Percentiles rank a stretch among this genome's conserved stretches.
These are phyloP conservation scores for Cladophialophora immunda DNA, from an alignment of 2,329 filamentous ascomycete genomes.

Conservation along the genomic window DNA sequence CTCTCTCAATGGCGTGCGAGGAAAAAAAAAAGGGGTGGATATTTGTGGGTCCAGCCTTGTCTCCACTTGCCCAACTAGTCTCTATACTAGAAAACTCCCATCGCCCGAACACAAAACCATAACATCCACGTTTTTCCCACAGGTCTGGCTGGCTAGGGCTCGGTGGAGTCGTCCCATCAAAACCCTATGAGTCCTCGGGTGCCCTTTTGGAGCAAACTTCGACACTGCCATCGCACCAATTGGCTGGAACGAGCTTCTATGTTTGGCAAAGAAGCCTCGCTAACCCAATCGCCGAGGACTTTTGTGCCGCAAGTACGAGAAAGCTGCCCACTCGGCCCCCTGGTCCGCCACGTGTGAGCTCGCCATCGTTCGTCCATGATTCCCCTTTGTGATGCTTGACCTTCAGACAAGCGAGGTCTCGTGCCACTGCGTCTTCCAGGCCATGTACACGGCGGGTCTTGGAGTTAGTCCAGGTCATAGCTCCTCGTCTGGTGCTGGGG, in stretches of 20 bases:
- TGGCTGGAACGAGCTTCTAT: background rate
- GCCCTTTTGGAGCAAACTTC: conserved; percentile 2
- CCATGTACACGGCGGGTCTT: background rate
- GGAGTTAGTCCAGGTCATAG: background rate
- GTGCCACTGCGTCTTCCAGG: background rate
- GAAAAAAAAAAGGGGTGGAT: background rate
- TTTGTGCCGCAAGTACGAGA: conserved; percentile 4
- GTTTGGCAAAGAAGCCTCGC: background rate
- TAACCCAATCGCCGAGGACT: background rate
- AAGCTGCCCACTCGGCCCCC: background rate
- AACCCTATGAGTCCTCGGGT: background rate
- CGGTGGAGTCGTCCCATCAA: background rate
- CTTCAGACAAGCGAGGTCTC: background rate
- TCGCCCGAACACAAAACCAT: background rate
- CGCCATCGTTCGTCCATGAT: conserved; percentile 7
- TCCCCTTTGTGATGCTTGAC: background rate
- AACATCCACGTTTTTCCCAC: background rate
- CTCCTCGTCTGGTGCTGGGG: background rate
- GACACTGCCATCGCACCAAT: background rate
- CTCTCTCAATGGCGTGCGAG: background rate
- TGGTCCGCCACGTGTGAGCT: conserved; percentile 10
- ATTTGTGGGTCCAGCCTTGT: background rate
- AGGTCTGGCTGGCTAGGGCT: background rate
- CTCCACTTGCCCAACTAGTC: background rate
- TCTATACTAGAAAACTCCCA: background rate